Base-by-base conservation (phyloP, 495 filamentous ascomycete genomes). In the Bryoglossum gracile region DNA sequence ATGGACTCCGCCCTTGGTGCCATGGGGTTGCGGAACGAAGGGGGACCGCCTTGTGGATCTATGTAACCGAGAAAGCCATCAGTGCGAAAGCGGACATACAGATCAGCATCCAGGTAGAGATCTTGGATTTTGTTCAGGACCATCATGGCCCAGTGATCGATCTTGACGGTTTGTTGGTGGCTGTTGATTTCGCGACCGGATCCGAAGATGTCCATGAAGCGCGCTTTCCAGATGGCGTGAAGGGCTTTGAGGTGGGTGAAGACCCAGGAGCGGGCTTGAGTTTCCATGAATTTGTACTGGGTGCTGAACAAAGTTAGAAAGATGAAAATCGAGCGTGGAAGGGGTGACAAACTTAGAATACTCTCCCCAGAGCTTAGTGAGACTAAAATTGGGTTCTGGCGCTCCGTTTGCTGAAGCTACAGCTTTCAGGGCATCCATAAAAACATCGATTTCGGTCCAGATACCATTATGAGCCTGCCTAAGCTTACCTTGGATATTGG, bases 401-500 rank as follows among this genome's bases (percentile, higher is more conserved):
- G 53, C 28, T 2, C 39, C 50, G 1, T 43, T 23, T 3, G 24
- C 3, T 0, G 47, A 43, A 13, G 45, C 43, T 8, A 26, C 16
- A 5, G 21, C 41, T 13, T 62, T 60, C 21, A 59, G 32, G 2
- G 61, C 18, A 2, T 43, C 36, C 25, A 66, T 60, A 0, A 61
- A 43, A 6, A 48, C 41, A 17, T 40, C 51, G 50, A 60, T 57
- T 36, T 62, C 55, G 19, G 53, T 49, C 10, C 46, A 56, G 23
- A 69, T 60, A 10, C 53, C 39, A 37, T 69, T 69, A 46, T 59
- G 62, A 0, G 59, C 65, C 4, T 55, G 37, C 18, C 65, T 56
- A 8, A 68, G 53, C 26, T 62, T 28, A 0, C 45, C 24, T 32
- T 51, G 51, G 13, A 65, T 56, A 1, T 14, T 6, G 1, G 54